Evolutionary conservation across 805 yeast genomes (phyloP).

Genomic region (Candida jianshihensis): DNA sequence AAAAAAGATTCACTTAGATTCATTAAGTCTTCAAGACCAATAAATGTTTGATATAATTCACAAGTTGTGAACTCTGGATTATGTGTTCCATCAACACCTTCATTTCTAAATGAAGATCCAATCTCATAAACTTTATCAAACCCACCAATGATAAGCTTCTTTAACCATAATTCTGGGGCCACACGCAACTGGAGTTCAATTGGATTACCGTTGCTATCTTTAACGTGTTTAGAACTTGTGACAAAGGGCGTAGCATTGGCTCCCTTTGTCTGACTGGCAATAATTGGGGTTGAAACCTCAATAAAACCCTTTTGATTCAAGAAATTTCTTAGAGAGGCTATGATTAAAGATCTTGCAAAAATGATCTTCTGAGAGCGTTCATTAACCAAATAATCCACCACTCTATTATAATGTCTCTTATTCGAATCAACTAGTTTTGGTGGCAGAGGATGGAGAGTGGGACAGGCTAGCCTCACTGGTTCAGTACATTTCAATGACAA

Average conservation of each 20-base stretch:
- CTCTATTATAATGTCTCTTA: constrained; percentile 59
- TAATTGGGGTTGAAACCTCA: constrained; percentile 86
- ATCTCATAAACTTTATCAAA: constrained; percentile 83
- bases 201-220: constrained; percentile 20
- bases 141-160: constrained; percentile 75
- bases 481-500: constrained; percentile 54
- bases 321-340: constrained; percentile 49
- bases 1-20: constrained; percentile 54
- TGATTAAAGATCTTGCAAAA: constrained; percentile 46
- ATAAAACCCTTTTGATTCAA: constrained; percentile 50
- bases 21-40: constrained; percentile 62
- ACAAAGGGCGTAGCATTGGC: constrained; percentile 88
- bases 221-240: constrained; percentile 36
- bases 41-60: constrained; percentile 78
- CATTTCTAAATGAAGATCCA: constrained; percentile 83
- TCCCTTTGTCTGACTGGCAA: constrained; percentile 71
- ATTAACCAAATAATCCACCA: constrained; percentile 66
- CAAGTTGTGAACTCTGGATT: constrained; percentile 91
- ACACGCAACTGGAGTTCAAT: constrained; percentile 59
- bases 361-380: constrained; percentile 39
- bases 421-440: constrained; percentile 48
- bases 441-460: constrained; percentile 68
- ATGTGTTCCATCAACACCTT: constrained; percentile 88
- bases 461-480: constrained; percentile 51
- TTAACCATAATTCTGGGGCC: constrained; percentile 95